Evolutionary conservation across 345 rosid species (phyloP).

Genomic region (Anastatica hierochuntica): DNA sequence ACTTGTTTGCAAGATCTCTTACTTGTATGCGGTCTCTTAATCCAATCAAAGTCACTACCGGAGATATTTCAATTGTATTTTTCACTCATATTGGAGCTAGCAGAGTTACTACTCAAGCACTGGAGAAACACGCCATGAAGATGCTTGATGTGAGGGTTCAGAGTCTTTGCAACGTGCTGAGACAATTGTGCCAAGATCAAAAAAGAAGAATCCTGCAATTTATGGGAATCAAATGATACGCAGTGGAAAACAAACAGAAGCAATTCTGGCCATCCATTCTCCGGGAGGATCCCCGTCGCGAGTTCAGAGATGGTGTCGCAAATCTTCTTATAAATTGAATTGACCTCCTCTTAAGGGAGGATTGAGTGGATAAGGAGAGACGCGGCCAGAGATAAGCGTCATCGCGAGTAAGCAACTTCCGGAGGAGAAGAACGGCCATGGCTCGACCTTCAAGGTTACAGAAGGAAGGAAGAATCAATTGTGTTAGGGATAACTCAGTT

Average conservation of each 20-base stretch:
- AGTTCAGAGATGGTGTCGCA: conserved; percentile 95
- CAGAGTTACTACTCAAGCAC: conserved; percentile 47
- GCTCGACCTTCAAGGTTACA: conserved; percentile 77
- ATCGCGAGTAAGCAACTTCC: conserved; percentile 84
- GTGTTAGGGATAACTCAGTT: too few relatives aligned
- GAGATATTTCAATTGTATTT: too few relatives aligned
- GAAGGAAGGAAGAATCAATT: too few relatives aligned
- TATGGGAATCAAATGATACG: conserved; percentile 64
- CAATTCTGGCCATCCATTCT: conserved; percentile 93
- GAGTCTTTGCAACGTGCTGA: conserved; percentile 73
- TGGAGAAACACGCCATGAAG: conserved; percentile 74
- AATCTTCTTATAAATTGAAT: conserved; percentile 72
- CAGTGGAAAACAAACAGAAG: conserved; percentile 92
- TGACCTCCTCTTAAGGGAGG: conserved; percentile 72
- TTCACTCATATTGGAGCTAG: conserved; percentile 62
- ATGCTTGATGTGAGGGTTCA: conserved; percentile 70
- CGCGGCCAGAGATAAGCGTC: conserved; percentile 87
- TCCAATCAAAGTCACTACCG: too few relatives aligned
- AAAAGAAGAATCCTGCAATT: conserved; percentile 87
- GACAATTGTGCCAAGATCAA: conserved; percentile 86
- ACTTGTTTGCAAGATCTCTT: conserved; percentile 5
- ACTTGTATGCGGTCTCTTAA: too few relatives aligned
- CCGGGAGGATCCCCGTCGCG: conserved; percentile 77
- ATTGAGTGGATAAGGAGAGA: conserved; percentile 58
- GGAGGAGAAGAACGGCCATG: conserved; percentile 91